Evolutionary conservation across 306 rosid genomes (phyloP).

Genomic region (Hippophae gyantsensis): DNA sequence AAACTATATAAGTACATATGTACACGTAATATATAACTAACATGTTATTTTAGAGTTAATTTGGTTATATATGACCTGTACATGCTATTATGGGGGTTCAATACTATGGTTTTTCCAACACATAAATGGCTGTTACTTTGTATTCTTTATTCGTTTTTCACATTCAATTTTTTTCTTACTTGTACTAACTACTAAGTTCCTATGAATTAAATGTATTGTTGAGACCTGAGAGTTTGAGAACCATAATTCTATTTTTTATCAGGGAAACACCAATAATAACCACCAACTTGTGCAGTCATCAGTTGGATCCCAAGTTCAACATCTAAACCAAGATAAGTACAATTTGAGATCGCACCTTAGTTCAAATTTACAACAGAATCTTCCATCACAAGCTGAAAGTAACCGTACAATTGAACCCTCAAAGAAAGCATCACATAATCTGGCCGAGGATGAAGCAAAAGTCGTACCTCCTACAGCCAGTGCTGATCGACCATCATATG

Average conservation of each 20-base stretch:
- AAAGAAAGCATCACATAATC: constrained; percentile 32
- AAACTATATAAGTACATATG: no score
- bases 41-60: no score
- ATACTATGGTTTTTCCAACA: no score
- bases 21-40: no score
- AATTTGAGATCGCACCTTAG: constrained; percentile 21
- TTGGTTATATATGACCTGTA: no score
- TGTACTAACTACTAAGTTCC: no score
- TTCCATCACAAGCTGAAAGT: constrained; percentile 28
- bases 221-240: constrained; percentile 1
- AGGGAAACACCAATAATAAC: constrained; percentile 59
- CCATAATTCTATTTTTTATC: constrained; percentile 3
- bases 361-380: constrained; percentile 32
- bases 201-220: background rate
- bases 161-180: no score
- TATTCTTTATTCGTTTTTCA: no score
- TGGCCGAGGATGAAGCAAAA: constrained; percentile 45
- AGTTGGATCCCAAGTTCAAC: constrained; percentile 32
- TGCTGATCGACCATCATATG: constrained; percentile 70
- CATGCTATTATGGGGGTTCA: no score
- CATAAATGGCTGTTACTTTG: no score
- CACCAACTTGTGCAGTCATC: constrained; percentile 34
- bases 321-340: constrained; percentile 30
- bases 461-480: constrained; percentile 30
- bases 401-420: constrained; percentile 27